A percentile compares a stretch with the other conserved stretches of the same genome.
phyloP scores from a whole-genome alignment of 805 yeast genomes.

The Ogataea populi-albae region DNA sequence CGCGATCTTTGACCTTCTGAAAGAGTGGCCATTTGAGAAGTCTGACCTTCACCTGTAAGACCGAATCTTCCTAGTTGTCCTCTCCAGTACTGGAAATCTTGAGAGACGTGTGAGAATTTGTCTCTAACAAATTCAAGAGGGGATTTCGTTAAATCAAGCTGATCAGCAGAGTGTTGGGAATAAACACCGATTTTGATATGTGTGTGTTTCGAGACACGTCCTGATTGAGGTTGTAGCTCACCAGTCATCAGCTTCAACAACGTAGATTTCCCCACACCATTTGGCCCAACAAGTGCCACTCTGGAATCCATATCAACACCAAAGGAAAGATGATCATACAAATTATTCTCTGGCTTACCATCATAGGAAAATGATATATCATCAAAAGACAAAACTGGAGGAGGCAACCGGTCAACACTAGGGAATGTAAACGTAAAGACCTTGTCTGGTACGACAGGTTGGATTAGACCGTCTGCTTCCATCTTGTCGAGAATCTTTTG shows the following conservation, averaged over 20 bases:
- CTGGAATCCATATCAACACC: slow-evolving; percentile 99
- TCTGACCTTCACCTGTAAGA: slow-evolving; percentile 98
- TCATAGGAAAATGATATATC: slow-evolving; percentile 91
- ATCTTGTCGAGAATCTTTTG: slow-evolving; percentile 99
- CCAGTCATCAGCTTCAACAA: slow-evolving; percentile 96
- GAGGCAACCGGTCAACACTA: slow-evolving; percentile 94
- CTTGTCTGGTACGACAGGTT: slow-evolving; percentile 88
- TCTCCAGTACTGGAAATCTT: slow-evolving; percentile 99
- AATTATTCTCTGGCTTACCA: slow-evolving; percentile 76
- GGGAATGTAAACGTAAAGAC: slow-evolving; percentile 94
- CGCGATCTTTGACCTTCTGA: slow-evolving; percentile 99
- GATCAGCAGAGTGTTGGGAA: slow-evolving; percentile 98
- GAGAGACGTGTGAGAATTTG: slow-evolving; percentile 83
- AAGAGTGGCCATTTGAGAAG: slow-evolving; percentile 96
- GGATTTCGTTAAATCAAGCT: slow-evolving; percentile 90
- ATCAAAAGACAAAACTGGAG: slow-evolving; percentile 96
- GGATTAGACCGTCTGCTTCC: slow-evolving; percentile 98
- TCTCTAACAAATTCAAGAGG: slow-evolving; percentile 97
- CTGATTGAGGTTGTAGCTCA: slow-evolving; percentile 80
- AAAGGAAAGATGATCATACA: slow-evolving; percentile 87
- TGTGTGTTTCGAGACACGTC: slow-evolving; percentile 95
- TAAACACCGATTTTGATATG: slow-evolving; percentile 98
- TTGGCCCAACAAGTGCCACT: slow-evolving; percentile 96
- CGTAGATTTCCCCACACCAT: slow-evolving; percentile 98
- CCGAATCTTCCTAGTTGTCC: slow-evolving; percentile 97